Percentiles rank a stretch among this genome's conserved stretches.
phyloP scores from a whole-genome alignment of 2,329 filamentous ascomycete genomes.

The Fusarium brachygibbosum region DNA sequence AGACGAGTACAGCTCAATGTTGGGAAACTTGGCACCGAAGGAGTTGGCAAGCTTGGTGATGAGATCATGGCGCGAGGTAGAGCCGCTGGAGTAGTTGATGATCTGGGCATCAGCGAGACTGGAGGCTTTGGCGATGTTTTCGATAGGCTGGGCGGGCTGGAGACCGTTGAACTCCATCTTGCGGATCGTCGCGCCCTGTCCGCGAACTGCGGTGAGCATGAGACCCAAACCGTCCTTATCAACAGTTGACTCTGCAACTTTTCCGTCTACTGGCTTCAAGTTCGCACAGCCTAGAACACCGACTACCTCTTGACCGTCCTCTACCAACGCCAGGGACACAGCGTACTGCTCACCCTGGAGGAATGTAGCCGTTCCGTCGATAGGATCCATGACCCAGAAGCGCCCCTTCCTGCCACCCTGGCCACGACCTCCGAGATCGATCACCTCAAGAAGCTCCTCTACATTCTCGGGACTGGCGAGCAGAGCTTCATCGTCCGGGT shows the following conservation, averaged over 20 bases:
- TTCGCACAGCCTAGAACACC: slow-evolving; percentile 75
- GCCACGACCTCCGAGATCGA: slow-evolving; percentile 68
- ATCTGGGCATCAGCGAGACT: slow-evolving; percentile 49
- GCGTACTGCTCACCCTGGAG: slow-evolving; percentile 73
- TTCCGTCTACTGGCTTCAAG: slow-evolving; percentile 57
- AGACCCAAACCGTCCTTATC: slow-evolving; percentile 54
- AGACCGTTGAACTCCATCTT: slow-evolving; percentile 43
- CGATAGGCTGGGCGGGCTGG: slow-evolving; percentile 39
- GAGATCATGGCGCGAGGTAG: slow-evolving; percentile 53
- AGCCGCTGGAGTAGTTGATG: slow-evolving; percentile 53
- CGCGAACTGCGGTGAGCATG: slow-evolving; percentile 54
- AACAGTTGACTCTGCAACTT: slow-evolving; percentile 53
- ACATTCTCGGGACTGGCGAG: slow-evolving; percentile 59
- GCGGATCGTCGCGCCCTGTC: slow-evolving; percentile 51
- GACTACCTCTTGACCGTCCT: slow-evolving; percentile 68
- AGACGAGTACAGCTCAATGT: slow-evolving; percentile 57
- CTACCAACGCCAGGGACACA: slow-evolving; percentile 70
- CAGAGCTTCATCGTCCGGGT: slow-evolving; percentile 21
- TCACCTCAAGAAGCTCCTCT: slow-evolving; percentile 71
- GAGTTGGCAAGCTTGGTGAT: slow-evolving; percentile 47
- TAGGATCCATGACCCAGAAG: slow-evolving; percentile 74
- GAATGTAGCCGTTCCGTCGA: slow-evolving; percentile 74
- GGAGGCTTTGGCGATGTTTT: slow-evolving; percentile 37
- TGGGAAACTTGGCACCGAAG: slow-evolving; percentile 53
- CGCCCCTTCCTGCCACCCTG: slow-evolving; percentile 54